A percentile compares a stretch with the other conserved stretches of the same genome.
Conservation (phyloP, 352 stramenopile genomes). For the Phytophthora pinifolia region DNA sequence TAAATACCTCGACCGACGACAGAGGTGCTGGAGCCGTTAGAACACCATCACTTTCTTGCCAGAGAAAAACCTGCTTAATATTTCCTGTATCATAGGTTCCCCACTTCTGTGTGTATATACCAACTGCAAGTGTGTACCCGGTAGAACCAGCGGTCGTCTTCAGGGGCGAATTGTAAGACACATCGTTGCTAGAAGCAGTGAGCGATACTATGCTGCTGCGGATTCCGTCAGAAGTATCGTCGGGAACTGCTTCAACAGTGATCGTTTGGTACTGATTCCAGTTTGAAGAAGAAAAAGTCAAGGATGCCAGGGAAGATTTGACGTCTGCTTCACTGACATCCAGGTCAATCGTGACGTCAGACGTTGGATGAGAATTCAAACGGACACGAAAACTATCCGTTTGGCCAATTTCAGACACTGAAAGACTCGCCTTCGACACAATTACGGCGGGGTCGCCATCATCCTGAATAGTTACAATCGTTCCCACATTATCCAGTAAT, state of each 20-base stretch:
- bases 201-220: slow-evolving; percentile 39
- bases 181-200: slow-evolving; percentile 35
- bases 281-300: slow-evolving; percentile 48
- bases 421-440: slow-evolving; percentile 65
- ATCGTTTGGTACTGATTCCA: slow-evolving; percentile 43
- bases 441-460: slow-evolving; percentile 63
- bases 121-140: slow-evolving; percentile 39
- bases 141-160: slow-evolving; percentile 20
- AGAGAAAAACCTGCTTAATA: slow-evolving; percentile 47
- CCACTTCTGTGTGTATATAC: slow-evolving; percentile 51
- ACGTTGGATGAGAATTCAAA: slow-evolving; percentile 52
- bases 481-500: slow-evolving; percentile 59
- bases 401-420: slow-evolving; percentile 68
- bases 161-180: slow-evolving; percentile 38
- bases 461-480: slow-evolving; percentile 70
- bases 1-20: slow-evolving; percentile 34
- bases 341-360: slow-evolving; percentile 38
- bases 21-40: slow-evolving; percentile 41
- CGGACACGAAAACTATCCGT: slow-evolving; percentile 45
- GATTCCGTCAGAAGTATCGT: slow-evolving; percentile 40
- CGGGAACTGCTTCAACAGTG: slow-evolving; percentile 31
- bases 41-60: slow-evolving; percentile 43
- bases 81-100: slow-evolving; percentile 64
- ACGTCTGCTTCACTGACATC: slow-evolving; percentile 13
- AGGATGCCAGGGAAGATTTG: slow-evolving; percentile 20